Percentiles rank a stretch among this genome's conserved stretches.
Conservation (phyloP, 2,329 filamentous ascomycete genomes). For the Capronia epimyces region DNA sequence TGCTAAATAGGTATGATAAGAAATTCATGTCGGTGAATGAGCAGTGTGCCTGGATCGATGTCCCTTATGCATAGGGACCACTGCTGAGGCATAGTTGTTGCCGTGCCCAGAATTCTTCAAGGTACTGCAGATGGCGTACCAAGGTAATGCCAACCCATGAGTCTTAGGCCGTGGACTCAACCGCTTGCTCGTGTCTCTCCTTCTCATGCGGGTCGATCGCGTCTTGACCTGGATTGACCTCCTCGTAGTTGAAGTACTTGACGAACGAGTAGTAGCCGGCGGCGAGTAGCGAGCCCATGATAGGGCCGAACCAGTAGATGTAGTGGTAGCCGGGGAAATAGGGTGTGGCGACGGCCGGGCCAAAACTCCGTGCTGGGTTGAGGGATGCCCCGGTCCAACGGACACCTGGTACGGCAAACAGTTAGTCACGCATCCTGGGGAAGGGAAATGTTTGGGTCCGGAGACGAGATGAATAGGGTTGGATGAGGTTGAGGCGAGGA, state of each 20-base stretch:
- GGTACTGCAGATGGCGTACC: no score
- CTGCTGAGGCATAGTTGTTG: no score
- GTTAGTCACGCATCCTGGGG: not conserved
- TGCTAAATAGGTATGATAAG: no score
- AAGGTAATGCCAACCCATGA: not conserved
- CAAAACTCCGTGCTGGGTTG: conserved; percentile 46
- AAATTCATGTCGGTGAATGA: no score
- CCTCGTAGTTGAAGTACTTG: conserved; percentile 40
- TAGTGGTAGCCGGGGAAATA: conserved; percentile 45
- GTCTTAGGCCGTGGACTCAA: not conserved
- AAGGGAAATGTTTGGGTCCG: not conserved
- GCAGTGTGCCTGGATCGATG: no score
- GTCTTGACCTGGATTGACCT: conserved; percentile 51
- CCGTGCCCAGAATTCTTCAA: no score
- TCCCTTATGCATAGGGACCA: no score
- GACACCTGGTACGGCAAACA: conserved; percentile 34
- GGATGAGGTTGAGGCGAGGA: not conserved
- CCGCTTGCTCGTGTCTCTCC: not conserved
- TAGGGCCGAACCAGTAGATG: conserved; percentile 36
- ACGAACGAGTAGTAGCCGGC: conserved; percentile 46
- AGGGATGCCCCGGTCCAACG: conserved; percentile 46
- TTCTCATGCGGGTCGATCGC: conserved; percentile 12
- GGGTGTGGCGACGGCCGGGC: conserved; percentile 42
- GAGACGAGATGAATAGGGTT: not conserved
- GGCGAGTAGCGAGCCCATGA: conserved; percentile 43